Conservation (phyloP, 441 rosid species). For the Pelargonium fulgidum region DNA sequence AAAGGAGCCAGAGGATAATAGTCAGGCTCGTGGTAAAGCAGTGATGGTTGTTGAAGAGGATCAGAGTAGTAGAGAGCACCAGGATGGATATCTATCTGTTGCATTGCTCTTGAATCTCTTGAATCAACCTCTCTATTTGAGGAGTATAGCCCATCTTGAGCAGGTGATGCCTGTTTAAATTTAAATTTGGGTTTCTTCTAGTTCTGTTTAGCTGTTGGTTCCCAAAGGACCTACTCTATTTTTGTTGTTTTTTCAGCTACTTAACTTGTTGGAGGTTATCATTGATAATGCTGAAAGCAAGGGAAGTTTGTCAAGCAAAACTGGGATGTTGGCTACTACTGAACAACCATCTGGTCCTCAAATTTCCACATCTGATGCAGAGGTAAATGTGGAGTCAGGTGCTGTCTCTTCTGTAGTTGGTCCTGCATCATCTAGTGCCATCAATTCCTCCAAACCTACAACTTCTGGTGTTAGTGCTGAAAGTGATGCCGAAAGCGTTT, state of each 20-base stretch:
- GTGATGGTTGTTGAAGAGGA: slow-evolving; percentile 49
- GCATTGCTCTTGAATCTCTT: slow-evolving; percentile 82
- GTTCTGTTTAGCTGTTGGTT: slow-evolving; percentile 11
- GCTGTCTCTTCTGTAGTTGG: slow-evolving; percentile 35
- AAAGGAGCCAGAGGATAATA: slow-evolving; percentile 32
- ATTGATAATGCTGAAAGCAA: slow-evolving; percentile 72
- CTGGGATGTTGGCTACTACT: slow-evolving; percentile 43
- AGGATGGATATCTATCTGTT: slow-evolving; percentile 50
- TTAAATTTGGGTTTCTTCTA: slow-evolving; percentile 9
- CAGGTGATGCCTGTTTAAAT: slow-evolving; percentile 44
- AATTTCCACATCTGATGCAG: slow-evolving; percentile 37
- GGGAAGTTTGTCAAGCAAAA: slow-evolving; percentile 42
- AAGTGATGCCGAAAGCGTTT: slow-evolving; percentile 48
- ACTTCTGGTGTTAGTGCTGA: slow-evolving; percentile 42
- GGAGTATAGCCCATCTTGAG: slow-evolving; percentile 96
- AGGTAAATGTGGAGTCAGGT: slow-evolving; percentile 34
- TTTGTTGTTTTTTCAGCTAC: slow-evolving; percentile 49
- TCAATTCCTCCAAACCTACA: slow-evolving; percentile 42
- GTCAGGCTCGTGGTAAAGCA: slow-evolving; percentile 64
- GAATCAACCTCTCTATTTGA: slow-evolving; percentile 84
- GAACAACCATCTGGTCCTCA: slow-evolving; percentile 40
- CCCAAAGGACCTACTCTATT: slow-evolving; percentile 9
- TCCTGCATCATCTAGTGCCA: slow-evolving; percentile 33
- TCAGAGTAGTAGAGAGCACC: slow-evolving; percentile 31
- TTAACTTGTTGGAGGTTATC: slow-evolving; percentile 83